Evolutionary conservation across 768 basidiomycete species (phyloP).

Genomic region (Suillus fuscotomentosus): DNA sequence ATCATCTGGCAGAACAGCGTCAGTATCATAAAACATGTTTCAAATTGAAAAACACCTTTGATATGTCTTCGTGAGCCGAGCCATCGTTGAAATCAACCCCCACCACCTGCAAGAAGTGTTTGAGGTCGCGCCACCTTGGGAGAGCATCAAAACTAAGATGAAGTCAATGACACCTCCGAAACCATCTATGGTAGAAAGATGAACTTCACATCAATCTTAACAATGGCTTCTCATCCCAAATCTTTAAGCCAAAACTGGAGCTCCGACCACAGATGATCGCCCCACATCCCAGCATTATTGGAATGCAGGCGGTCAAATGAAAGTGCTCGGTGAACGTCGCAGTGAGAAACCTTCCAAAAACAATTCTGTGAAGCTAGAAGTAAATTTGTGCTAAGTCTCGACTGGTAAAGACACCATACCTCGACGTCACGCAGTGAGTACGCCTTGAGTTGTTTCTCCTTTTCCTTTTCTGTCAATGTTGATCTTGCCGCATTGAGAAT

Average conservation of each 20-base stretch:
- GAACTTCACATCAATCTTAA: background rate
- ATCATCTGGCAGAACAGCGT: background rate
- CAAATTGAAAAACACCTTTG: background rate
- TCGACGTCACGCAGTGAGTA: background rate
- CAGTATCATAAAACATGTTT: background rate
- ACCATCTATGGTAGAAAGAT: background rate
- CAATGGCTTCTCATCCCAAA: background rate
- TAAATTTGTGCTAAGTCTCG: background rate
- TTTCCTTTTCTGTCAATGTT: background rate
- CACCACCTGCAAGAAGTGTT: background rate
- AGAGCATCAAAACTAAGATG: background rate
- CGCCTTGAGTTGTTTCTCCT: background rate
- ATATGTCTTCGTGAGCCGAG: background rate
- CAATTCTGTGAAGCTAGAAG: background rate
- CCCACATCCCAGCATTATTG: background rate
- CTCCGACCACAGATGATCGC: background rate
- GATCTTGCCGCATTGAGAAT: background rate
- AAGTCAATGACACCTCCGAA: background rate
- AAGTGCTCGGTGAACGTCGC: background rate
- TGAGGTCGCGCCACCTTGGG: background rate
- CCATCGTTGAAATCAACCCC: background rate
- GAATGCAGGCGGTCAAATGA: background rate
- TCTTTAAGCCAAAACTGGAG: background rate
- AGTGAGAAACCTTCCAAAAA: background rate
- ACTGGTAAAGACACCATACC: background rate